These are phyloP conservation scores for Aurifilum marmelostoma DNA, from an alignment of 2,329 filamentous ascomycete genomes.

Conservation along the genomic window DNA sequence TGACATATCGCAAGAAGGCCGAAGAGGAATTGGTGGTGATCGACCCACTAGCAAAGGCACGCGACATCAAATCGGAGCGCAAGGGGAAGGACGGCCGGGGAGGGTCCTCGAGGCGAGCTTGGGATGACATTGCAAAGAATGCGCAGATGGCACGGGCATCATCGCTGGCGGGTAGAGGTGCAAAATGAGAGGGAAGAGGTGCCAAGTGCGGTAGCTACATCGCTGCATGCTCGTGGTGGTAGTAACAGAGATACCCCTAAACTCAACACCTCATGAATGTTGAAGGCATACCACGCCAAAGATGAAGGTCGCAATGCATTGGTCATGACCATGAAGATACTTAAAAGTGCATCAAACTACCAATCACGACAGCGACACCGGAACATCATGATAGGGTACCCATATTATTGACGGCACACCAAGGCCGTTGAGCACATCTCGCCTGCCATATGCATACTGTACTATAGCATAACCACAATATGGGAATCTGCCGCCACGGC, in stretches of 20 bases:
- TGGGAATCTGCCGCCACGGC: not conserved
- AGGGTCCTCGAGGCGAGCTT: slow-evolving; percentile 56
- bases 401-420: not conserved
- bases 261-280: not conserved
- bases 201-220: not conserved
- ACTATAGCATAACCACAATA: no score
- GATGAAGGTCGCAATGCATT: not conserved
- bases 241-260: slow-evolving; percentile 11
- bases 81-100: slow-evolving; percentile 59
- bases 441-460: not conserved
- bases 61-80: slow-evolving; percentile 69
- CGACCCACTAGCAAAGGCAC: slow-evolving; percentile 83
- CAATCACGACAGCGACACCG: not conserved
- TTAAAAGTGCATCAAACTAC: no score
- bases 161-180: slow-evolving; percentile 60
- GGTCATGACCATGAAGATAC: not conserved
- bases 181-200: slow-evolving; percentile 45
- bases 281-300: not conserved
- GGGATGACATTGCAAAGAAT: slow-evolving; percentile 60
- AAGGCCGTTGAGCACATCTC: not conserved
- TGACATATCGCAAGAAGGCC: slow-evolving; percentile 87
- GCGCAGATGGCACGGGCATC: slow-evolving; percentile 58
- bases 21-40: slow-evolving; percentile 92
- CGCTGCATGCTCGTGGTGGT: not conserved
- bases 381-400: not conserved